A percentile compares a stretch with the other conserved stretches of the same genome.
Evolutionary conservation across 495 filamentous ascomycete species (phyloP).

Genomic region (Lasiosphaeriaceae sp.): DNA sequence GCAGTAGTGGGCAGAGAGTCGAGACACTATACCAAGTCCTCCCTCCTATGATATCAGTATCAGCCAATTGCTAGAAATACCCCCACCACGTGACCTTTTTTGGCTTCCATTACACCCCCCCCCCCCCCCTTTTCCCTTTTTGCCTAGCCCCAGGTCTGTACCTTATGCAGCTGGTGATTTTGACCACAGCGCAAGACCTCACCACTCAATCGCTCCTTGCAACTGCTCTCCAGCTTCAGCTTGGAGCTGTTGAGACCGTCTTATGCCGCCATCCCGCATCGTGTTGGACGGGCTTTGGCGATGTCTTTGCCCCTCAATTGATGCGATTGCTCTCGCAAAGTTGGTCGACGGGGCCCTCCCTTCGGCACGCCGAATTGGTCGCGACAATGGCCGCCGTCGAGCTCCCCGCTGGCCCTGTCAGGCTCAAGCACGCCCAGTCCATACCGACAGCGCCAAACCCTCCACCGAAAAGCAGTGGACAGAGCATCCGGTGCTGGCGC

Average conservation of each 20-base stretch:
- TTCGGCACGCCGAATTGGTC: background rate
- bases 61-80: no score
- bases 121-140: no score
- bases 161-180: no score
- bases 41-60: no score
- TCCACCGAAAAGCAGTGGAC: background rate
- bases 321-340: conserved; percentile 26
- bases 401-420: background rate
- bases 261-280: conserved; percentile 39
- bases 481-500: background rate
- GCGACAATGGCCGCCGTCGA: background rate
- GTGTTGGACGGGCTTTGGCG: conserved; percentile 63
- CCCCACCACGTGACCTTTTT: no score
- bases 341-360: conserved; percentile 9
- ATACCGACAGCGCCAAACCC: background rate
- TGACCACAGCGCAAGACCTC: no score
- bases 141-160: no score
- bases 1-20: no score
- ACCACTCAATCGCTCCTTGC: no score
- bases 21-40: no score
- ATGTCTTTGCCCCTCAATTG: conserved; percentile 61
- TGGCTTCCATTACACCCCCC: no score
- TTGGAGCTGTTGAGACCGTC: background rate
- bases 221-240: background rate
- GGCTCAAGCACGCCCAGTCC: background rate